Percentiles rank a stretch among this genome's conserved stretches.
These are phyloP conservation scores for Amanita pallidorosea DNA, from an alignment of 768 basidiomycete genomes.

Conservation along the genomic window DNA sequence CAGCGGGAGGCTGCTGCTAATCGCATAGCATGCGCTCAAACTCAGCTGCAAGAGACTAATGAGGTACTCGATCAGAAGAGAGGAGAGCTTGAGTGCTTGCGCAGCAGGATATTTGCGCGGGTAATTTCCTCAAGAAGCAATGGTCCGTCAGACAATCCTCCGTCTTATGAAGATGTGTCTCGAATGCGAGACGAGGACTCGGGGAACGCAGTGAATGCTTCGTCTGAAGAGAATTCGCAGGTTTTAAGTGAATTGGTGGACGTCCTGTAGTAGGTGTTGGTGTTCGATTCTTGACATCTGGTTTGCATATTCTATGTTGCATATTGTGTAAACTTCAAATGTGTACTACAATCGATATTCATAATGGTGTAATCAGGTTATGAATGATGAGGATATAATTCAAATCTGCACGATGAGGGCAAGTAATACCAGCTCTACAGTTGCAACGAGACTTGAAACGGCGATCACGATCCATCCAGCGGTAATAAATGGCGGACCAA, in stretches of 20 bases:
- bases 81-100: conserved; percentile 18
- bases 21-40: conserved; percentile 19
- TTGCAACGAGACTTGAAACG: conserved; percentile 48
- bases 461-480: conserved; percentile 67
- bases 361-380: neutral
- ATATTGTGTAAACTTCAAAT: too few species aligned
- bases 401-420: conserved; percentile 32
- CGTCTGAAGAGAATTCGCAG: neutral
- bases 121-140: conserved; percentile 13
- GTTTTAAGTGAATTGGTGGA: neutral
- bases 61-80: conserved; percentile 17
- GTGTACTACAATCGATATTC: neutral
- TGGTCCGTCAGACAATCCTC: conserved; percentile 10
- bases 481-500: conserved; percentile 70
- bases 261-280: too few species aligned
- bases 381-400: neutral
- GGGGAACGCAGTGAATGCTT: neutral
- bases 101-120: conserved; percentile 23
- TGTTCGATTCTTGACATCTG: too few species aligned
- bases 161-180: conserved; percentile 6
- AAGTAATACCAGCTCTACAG: conserved; percentile 56
- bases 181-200: neutral
- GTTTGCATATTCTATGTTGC: neutral
- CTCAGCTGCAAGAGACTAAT: conserved; percentile 9
- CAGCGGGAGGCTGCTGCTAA: conserved; percentile 20